A percentile compares a stretch with the other conserved stretches of the same genome.
phyloP scores from a whole-genome alignment of 345 rosid species.

The Eucalyptus pauciflora region DNA sequence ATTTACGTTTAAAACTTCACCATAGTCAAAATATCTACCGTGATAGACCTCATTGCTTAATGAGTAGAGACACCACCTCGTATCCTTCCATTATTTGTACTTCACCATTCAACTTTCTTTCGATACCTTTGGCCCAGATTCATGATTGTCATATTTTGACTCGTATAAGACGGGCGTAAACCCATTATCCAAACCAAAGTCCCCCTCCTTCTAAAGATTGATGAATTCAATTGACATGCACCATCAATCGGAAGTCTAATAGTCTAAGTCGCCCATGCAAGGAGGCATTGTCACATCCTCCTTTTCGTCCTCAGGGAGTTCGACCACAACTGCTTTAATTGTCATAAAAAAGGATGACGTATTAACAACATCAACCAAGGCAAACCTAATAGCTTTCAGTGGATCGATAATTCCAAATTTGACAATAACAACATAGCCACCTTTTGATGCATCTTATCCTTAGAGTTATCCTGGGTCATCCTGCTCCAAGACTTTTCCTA shows the following conservation, averaged over 20 bases:
- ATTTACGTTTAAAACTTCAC: no score
- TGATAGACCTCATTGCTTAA: no score
- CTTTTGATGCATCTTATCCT: conserved; percentile 96
- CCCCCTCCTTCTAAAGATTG: neutral
- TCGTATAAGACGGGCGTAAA: neutral
- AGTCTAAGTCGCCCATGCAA: conserved; percentile 88
- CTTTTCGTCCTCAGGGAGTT: conserved; percentile 75
- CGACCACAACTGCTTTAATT: conserved; percentile 76
- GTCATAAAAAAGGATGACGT: conserved; percentile 87
- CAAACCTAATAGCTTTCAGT: conserved; percentile 90
- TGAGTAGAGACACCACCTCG: no score
- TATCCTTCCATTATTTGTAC: no score
- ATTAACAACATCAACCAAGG: conserved; percentile 89
- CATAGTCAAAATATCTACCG: no score
- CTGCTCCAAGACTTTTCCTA: conserved; percentile 87
- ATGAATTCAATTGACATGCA: neutral
- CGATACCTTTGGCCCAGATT: no score
- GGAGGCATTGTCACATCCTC: conserved; percentile 40
- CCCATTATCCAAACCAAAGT: neutral
- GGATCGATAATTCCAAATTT: conserved; percentile 90
- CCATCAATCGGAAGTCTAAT: conserved; percentile 1
- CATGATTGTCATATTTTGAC: no score
- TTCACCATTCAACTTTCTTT: no score
- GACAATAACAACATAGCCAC: conserved; percentile 92
- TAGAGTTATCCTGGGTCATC: conserved; percentile 25